Percentiles rank a stretch among this genome's conserved stretches.
These are phyloP conservation scores for Wickerhamomyces kurtzmanii DNA, from an alignment of 805 yeast species.

Conservation along the genomic window DNA sequence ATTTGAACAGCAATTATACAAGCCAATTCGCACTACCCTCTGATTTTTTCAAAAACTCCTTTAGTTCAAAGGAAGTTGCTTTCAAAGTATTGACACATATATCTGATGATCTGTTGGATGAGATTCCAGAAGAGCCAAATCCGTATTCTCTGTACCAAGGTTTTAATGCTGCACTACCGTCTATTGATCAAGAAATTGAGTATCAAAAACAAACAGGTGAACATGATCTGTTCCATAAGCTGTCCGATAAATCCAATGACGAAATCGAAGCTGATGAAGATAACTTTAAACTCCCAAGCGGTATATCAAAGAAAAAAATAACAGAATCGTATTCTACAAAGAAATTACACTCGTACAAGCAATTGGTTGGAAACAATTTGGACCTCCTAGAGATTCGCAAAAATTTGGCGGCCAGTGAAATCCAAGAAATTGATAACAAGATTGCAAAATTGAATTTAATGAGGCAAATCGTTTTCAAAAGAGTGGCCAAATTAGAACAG, in stretches of 20 bases:
- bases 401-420: conserved; percentile 54
- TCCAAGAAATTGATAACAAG: conserved; percentile 50
- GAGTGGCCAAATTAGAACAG: conserved; percentile 51
- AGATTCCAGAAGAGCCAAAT: conserved; percentile 31
- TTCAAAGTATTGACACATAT: conserved; percentile 40
- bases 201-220: conserved; percentile 13
- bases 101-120: conserved; percentile 51
- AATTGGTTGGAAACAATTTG: conserved; percentile 32
- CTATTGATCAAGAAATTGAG: conserved; percentile 33
- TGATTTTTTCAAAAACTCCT: conserved; percentile 27
- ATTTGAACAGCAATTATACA: no score
- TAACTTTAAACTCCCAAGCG: conserved; percentile 23
- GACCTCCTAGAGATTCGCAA: conserved; percentile 54
- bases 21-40: no score
- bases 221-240: conserved; percentile 8
- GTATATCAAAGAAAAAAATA: conserved; percentile 30
- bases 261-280: conserved; percentile 10
- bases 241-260: conserved; percentile 10
- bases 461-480: conserved; percentile 45
- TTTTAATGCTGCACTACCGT: conserved; percentile 48
- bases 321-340: conserved; percentile 30
- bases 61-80: conserved; percentile 25
- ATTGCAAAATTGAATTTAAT: conserved; percentile 39
- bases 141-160: conserved; percentile 59
- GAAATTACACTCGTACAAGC: conserved; percentile 25